phyloP scores from a whole-genome alignment of 352 stramenopile species.

The Globisporangium acanthophoron region DNA sequence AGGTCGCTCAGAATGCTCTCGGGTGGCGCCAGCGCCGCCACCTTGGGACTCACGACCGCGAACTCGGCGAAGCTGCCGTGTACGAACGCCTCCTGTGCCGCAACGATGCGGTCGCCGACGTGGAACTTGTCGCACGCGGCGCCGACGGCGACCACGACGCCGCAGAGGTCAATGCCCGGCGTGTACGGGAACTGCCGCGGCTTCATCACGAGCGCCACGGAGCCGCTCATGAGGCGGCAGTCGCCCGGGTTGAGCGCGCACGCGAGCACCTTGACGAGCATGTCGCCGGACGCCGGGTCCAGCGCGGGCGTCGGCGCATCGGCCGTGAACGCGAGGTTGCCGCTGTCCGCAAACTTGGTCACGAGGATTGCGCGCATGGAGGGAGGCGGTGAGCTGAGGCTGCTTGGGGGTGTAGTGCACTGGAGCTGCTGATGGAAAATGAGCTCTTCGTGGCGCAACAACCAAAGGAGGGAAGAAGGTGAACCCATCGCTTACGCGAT shows the following conservation, averaged over 20 bases:
- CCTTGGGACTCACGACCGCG: slow-evolving; percentile 18
- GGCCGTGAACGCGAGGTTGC: slow-evolving; percentile 20
- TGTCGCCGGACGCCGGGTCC: slow-evolving; percentile 12
- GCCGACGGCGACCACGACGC: slow-evolving; percentile 28
- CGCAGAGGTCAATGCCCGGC: slow-evolving; percentile 34
- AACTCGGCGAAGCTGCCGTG: slow-evolving; percentile 32
- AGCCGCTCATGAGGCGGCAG: slow-evolving; percentile 27
- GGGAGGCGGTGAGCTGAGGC: not conserved
- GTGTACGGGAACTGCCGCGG: slow-evolving; percentile 37
- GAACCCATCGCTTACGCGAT: too few relatives aligned
- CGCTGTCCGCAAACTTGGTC: slow-evolving; percentile 22
- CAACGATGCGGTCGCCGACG: slow-evolving; percentile 29
- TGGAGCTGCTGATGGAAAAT: not conserved
- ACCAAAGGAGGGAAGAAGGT: too few relatives aligned
- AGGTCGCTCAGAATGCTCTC: slow-evolving; percentile 9
- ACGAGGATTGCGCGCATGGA: slow-evolving; percentile 35
- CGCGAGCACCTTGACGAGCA: slow-evolving; percentile 27
- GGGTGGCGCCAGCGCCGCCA: slow-evolving; percentile 18
- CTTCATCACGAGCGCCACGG: slow-evolving; percentile 33
- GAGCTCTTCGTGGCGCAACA: not conserved
- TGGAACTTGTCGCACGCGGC: slow-evolving; percentile 18
- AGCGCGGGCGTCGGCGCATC: slow-evolving; percentile 18
- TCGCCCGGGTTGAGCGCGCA: slow-evolving; percentile 31
- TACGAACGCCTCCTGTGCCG: slow-evolving; percentile 15
- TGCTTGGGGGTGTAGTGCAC: not conserved